phyloP scores from a whole-genome alignment of 139 green algal species.

The Asterochloris erici region DNA sequence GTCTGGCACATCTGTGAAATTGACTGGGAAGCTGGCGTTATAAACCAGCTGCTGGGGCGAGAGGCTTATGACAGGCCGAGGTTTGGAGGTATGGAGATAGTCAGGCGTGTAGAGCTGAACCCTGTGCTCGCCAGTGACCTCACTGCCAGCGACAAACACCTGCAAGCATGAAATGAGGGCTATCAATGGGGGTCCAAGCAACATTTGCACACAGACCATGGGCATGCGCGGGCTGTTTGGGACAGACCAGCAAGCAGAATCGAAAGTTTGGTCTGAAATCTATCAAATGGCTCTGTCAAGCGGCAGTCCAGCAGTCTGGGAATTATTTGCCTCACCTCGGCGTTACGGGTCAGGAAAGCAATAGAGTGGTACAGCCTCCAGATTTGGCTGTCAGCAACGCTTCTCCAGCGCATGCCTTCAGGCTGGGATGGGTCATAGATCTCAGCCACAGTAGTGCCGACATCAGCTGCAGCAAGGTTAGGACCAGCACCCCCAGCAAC shows the following conservation, averaged over 20 bases:
- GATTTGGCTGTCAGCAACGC: constrained; percentile 20
- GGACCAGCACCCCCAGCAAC: constrained; percentile 9
- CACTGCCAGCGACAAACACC: constrained; percentile 10
- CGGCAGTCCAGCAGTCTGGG: background rate
- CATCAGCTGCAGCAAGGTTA: background rate
- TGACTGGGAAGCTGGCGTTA: constrained; percentile 1
- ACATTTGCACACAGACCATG: background rate
- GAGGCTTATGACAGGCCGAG: constrained; percentile 2
- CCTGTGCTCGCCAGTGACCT: constrained; percentile 13
- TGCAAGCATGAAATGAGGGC: background rate
- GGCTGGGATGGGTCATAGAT: constrained; percentile 9
- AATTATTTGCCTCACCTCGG: background rate
- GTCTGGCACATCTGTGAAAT: background rate
- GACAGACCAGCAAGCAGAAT: no score
- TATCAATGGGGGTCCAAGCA: background rate
- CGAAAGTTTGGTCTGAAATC: no score
- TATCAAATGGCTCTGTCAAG: background rate
- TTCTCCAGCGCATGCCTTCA: constrained; percentile 3
- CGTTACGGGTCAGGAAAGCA: constrained; percentile 16
- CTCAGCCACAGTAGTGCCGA: constrained; percentile 7
- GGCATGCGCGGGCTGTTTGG: no score
- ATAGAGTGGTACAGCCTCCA: constrained; percentile 8
- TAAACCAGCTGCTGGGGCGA: background rate
- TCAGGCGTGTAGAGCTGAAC: constrained; percentile 6
- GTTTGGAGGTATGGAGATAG: constrained; percentile 10